Conservation (phyloP, 257 asterid genomes). For the Plantago ovata region DNA sequence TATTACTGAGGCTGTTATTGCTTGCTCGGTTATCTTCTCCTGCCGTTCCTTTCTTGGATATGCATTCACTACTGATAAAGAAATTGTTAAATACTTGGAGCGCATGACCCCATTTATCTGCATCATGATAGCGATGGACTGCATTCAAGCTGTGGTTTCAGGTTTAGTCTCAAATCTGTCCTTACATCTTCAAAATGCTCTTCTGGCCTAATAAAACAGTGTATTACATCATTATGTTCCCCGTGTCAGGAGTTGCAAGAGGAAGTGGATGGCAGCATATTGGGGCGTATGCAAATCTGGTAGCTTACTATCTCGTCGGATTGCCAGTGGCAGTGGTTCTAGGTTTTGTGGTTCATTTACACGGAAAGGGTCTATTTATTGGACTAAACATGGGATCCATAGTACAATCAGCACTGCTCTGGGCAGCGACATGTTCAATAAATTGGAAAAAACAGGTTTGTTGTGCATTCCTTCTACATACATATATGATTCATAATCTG, state of each 20-base stretch:
- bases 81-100: constrained; percentile 34
- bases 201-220: neutral
- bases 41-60: constrained; percentile 38
- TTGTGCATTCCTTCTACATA: neutral
- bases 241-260: neutral
- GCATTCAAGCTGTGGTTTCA: constrained; percentile 46
- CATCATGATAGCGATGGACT: constrained; percentile 39
- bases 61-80: constrained; percentile 42
- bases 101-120: constrained; percentile 38
- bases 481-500: neutral
- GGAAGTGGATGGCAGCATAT: neutral
- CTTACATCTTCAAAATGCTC: neutral
- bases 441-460: constrained; percentile 37
- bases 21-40: constrained; percentile 33
- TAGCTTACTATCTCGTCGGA: neutral
- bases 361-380: neutral
- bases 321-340: neutral
- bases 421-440: neutral
- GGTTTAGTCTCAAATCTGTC: constrained; percentile 27
- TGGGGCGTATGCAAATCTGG: neutral
- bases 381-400: neutral
- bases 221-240: neutral
- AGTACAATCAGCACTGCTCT: neutral
- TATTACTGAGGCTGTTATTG: constrained; percentile 33
- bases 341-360: constrained; percentile 2